Evolutionary conservation across 257 asterid genomes (phyloP).

Genomic region (Salvia miltiorrhiza): DNA sequence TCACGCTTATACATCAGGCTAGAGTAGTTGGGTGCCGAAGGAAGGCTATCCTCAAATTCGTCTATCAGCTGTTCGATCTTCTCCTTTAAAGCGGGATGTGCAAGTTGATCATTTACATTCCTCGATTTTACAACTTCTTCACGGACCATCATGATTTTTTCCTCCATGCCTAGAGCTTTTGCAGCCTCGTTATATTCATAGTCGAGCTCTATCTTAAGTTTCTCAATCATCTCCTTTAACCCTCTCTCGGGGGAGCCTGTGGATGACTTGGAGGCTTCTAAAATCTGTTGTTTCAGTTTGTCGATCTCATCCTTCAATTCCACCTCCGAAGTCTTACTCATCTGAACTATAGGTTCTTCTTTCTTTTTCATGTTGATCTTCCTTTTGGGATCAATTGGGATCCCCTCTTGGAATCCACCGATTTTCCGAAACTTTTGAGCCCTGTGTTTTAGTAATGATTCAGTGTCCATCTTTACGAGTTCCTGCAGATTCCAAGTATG

Average conservation of each 20-base stretch:
- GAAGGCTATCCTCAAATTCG: slow-evolving; percentile 54
- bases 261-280: slow-evolving; percentile 44
- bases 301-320: slow-evolving; percentile 64
- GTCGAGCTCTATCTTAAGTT: slow-evolving; percentile 52
- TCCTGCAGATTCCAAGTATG: slow-evolving; percentile 46
- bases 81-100: slow-evolving; percentile 50
- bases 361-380: slow-evolving; percentile 68
- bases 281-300: slow-evolving; percentile 50
- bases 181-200: slow-evolving; percentile 63
- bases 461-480: slow-evolving; percentile 65
- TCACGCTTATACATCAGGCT: slow-evolving; percentile 55
- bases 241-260: slow-evolving; percentile 29
- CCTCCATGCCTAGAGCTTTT: slow-evolving; percentile 59
- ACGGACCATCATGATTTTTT: slow-evolving; percentile 44
- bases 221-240: slow-evolving; percentile 49
- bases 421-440: slow-evolving; percentile 64
- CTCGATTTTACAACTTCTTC: slow-evolving; percentile 58
- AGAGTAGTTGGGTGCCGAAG: slow-evolving; percentile 63
- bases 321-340: slow-evolving; percentile 40
- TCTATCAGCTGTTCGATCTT: slow-evolving; percentile 50
- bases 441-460: slow-evolving; percentile 64
- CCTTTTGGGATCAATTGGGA: slow-evolving; percentile 59
- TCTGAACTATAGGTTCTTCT: slow-evolving; percentile 44
- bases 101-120: slow-evolving; percentile 22
- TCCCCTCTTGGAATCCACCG: slow-evolving; percentile 67